Evolutionary conservation across 164 flowering plant genomes (phyloP), one percentile per base, ranked within the genome.

Genomic region (Nelumbo lutea): DNA sequence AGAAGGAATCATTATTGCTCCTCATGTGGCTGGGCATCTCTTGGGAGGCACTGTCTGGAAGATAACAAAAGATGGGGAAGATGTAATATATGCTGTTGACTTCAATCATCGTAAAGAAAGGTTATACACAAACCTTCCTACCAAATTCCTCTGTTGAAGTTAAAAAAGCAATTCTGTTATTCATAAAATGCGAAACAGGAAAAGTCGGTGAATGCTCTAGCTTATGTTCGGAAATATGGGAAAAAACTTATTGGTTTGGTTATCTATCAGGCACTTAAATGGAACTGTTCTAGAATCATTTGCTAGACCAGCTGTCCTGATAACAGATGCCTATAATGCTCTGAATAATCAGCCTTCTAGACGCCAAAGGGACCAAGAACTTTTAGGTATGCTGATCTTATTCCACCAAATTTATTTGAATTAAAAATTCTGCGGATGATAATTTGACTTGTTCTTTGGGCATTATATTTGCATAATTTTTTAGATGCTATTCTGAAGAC

Each of bases 321-420:
- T 95, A 67, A 95, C 96, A 39, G 98, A 95, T 89, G 97, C 98
- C 40, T 92, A 88, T 73, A 91, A 92, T 86, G 96, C 97, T 68
- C 75, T 95, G 70, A 92, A 81, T 72, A 91, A 83, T 83, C 97
- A 89, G 77, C 92, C 89, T 65, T 68, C 89, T 50, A 84, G 86
- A 70, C 90, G 88, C 44, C 96, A 89, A 82, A 83, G 88, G 78
- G 98, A 95, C 75, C 87, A 83, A 77, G 90, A 86, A 64, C 89
- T 95, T 78, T 61, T 87, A 74, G 97, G 98, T 94, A 84, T 55
- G 40, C 13, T 44, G 53, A 15, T 11, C 44, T 4, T 45, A 4
- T 59, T 9, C 6, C 0, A 55, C 14, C 57, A 59, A 40, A 11
- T 39, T 4, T 39, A 10, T 56, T 3, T n/a, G 51, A 13, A 45